A percentile compares a stretch with the other conserved stretches of the same genome.
These are phyloP conservation scores for Calocybe cyanea DNA, from an alignment of 768 basidiomycete species.

Conservation along the genomic window DNA sequence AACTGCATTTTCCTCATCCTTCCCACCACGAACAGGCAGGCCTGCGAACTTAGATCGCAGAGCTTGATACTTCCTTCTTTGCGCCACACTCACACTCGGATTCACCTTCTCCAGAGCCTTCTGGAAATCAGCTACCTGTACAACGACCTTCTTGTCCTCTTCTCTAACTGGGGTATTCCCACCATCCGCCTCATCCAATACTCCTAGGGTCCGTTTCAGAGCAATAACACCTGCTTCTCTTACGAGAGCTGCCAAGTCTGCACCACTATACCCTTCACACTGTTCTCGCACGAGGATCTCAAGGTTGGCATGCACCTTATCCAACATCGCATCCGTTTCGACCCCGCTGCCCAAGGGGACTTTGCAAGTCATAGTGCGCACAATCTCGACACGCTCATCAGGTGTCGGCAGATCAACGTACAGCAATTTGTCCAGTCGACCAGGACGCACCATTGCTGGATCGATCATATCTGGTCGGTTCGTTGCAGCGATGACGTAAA, in stretches of 20 bases:
- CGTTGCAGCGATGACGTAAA: conserved; percentile 93
- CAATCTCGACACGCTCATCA: conserved; percentile 77
- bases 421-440: conserved; percentile 88
- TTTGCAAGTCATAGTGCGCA: conserved; percentile 67
- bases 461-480: conserved; percentile 98
- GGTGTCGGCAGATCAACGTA: conserved; percentile 85
- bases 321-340: conserved; percentile 7
- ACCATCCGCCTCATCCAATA: conserved; percentile 58
- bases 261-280: conserved; percentile 90
- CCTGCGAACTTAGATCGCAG: conserved; percentile 84
- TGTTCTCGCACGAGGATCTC: conserved; percentile 49
- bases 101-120: conserved; percentile 74
- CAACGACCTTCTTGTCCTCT: conserved; percentile 35
- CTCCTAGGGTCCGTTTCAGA: conserved; percentile 63
- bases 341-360: conserved; percentile 59
- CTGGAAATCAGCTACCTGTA: conserved; percentile 66
- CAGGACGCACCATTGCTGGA: conserved; percentile 96
- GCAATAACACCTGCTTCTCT: conserved; percentile 90
- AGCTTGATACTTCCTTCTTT: conserved; percentile 79
- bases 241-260: conserved; percentile 84
- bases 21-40: conserved; percentile 51
- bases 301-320: conserved; percentile 23
- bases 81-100: conserved; percentile 80
- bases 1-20: conserved; percentile 32
- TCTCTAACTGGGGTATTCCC: conserved; percentile 13